Evolutionary conservation across 495 filamentous ascomycete species (phyloP), one percentile per base, ranked within the genome.

Genomic region (Aspergillus heteromorphus): DNA sequence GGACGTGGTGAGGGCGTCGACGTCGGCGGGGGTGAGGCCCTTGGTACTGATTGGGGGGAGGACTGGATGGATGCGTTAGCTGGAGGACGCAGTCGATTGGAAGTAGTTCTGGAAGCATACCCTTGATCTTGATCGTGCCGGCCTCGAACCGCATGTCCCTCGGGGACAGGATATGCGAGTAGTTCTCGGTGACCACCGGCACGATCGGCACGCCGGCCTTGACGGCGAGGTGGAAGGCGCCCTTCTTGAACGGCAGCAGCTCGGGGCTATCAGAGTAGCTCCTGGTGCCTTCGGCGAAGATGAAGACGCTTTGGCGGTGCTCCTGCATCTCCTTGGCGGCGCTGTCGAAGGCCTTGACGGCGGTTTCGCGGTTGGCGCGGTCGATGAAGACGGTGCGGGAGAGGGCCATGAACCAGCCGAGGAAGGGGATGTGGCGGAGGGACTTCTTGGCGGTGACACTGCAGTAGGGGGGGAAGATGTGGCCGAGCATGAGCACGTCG

Each of bases 321-420:
- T 65, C 73, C 48, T 77, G 81, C 72, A 99, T 97, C 66, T 91
- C 85, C 23, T 81, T 68, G 23, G 88, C 87, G 14, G 93, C 93
- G 38, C 85, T 81, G 50, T 86, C 81, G 77, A 99, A 96, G 2
- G 90, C 91, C 54, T 85, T 80, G 53, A 91, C 79, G n/a, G 93
- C 91, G 40, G 85, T 87, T 54, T 83, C 75, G 30, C 83, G 83
- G 64, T 96, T 95, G 45, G 80, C 77, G 60, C 93, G 86, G 65
- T 99, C 89, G 73, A 99, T 95, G 70, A 97, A 99, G 41, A 99
- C 86, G 54, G 89, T 88, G 48, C 91, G 89, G 38, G 84, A 88
- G 18, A 97, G 78, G 34, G 83, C 62, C 95, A 98, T 97, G 73
- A 95, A 99, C 92, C 91, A 96, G 48, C 93, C 93, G 40, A 99